phyloP scores from a whole-genome alignment of 2,329 filamentous ascomycete species.

The Diaporthe velutina region DNA sequence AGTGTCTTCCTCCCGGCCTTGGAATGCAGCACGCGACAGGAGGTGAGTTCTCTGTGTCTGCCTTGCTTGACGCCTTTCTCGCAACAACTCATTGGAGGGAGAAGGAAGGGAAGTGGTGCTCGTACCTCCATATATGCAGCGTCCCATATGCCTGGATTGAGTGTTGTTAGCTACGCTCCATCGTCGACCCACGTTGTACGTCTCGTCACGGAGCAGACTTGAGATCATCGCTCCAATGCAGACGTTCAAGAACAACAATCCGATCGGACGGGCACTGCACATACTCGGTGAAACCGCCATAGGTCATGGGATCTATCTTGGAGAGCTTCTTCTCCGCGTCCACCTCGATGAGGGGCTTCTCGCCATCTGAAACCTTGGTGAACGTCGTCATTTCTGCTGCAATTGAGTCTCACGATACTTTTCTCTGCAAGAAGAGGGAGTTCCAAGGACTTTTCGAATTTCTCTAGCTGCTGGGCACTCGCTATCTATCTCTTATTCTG shows the following conservation, averaged over 20 bases:
- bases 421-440: conserved; percentile 5
- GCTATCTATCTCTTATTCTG: conserved; percentile 34
- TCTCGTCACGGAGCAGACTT: neutral
- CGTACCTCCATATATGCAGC: conserved; percentile 84
- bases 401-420: conserved; percentile 4
- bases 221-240: neutral
- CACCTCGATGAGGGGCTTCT: conserved; percentile 74
- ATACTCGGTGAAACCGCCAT: conserved; percentile 88
- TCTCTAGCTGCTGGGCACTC: conserved; percentile 12
- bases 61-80: neutral
- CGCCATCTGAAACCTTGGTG: conserved; percentile 73
- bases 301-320: conserved; percentile 84
- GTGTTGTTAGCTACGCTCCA: neutral
- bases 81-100: neutral
- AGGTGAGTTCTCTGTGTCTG: neutral
- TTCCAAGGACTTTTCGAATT: neutral
- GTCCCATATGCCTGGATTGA: conserved; percentile 80
- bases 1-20: neutral
- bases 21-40: neutral
- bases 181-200: neutral
- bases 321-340: conserved; percentile 75
- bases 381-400: conserved; percentile 75
- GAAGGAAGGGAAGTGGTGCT: neutral
- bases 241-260: neutral
- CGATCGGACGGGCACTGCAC: conserved; percentile 44